A percentile compares a stretch with the other conserved stretches of the same genome.
phyloP scores from a whole-genome alignment of 2,329 filamentous ascomycete species.

The Cryphonectria nitschkei region DNA sequence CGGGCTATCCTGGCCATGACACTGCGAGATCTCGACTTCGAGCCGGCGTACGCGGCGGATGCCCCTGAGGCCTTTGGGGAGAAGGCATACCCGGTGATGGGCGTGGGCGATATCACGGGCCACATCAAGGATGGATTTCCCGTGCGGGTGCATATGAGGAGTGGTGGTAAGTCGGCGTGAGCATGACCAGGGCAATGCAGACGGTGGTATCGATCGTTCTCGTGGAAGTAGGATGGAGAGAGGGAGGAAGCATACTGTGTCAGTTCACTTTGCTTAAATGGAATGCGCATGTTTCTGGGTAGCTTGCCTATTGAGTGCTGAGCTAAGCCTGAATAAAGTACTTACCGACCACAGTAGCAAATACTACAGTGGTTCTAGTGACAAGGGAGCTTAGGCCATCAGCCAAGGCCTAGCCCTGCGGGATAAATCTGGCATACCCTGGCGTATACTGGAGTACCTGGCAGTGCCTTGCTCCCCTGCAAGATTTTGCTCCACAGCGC shows the following conservation, averaged over 20 bases:
- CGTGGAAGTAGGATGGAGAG: too few species aligned
- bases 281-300: too few species aligned
- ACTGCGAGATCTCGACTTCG: constrained; percentile 27
- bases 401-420: not conserved
- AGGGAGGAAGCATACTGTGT: too few species aligned
- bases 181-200: too few species aligned
- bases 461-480: not conserved
- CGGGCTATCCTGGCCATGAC: constrained; percentile 34
- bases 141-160: constrained; percentile 10
- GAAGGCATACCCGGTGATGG: constrained; percentile 17
- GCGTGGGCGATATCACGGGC: constrained; percentile 20
- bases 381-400: not conserved
- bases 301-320: not conserved
- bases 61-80: constrained; percentile 23
- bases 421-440: not conserved
- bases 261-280: too few species aligned
- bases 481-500: not conserved
- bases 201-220: too few species aligned
- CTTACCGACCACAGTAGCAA: too few species aligned
- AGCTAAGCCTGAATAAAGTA: not conserved
- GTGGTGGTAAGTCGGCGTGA: not conserved
- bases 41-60: constrained; percentile 20
- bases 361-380: not conserved
- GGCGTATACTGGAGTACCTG: too few species aligned
- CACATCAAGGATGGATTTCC: constrained; percentile 25